Conservation (phyloP, 306 rosid genomes). For the Neltuma alba region DNA sequence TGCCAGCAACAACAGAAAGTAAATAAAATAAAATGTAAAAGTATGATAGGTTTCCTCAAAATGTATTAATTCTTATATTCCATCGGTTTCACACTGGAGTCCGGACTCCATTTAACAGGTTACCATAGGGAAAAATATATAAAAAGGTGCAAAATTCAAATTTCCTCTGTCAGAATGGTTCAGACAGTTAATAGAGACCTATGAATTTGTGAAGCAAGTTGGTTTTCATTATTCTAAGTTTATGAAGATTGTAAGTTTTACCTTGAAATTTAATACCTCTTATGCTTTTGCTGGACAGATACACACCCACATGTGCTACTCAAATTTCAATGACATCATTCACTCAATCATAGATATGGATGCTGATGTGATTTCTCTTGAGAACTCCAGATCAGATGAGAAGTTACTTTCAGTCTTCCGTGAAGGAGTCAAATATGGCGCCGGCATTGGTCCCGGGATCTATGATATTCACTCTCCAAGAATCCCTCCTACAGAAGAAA, state of each 20-base stretch:
- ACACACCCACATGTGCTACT: constrained; percentile 78
- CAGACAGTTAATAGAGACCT: too few species aligned
- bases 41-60: too few species aligned
- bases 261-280: not conserved
- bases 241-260: not conserved
- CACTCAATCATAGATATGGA: constrained; percentile 75
- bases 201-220: not conserved
- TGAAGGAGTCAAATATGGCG: constrained; percentile 65
- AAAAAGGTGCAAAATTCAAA: too few species aligned
- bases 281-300: constrained; percentile 41
- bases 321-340: constrained; percentile 51
- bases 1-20: too few species aligned
- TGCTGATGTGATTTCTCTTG: constrained; percentile 63
- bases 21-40: too few species aligned
- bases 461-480: constrained; percentile 73
- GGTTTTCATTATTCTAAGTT: not conserved
- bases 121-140: too few species aligned
- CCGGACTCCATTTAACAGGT: too few species aligned
- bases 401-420: constrained; percentile 68
- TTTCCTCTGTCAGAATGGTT: too few species aligned
- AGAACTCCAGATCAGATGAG: constrained; percentile 68
- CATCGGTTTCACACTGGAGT: too few species aligned
- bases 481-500: constrained; percentile 57
- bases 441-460: constrained; percentile 66
- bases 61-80: too few species aligned